Evolutionary conservation across 176 grass and related monocot genomes (phyloP), one percentile per base, ranked within the genome.

Genomic region (Dendrocalamus sinicus): DNA sequence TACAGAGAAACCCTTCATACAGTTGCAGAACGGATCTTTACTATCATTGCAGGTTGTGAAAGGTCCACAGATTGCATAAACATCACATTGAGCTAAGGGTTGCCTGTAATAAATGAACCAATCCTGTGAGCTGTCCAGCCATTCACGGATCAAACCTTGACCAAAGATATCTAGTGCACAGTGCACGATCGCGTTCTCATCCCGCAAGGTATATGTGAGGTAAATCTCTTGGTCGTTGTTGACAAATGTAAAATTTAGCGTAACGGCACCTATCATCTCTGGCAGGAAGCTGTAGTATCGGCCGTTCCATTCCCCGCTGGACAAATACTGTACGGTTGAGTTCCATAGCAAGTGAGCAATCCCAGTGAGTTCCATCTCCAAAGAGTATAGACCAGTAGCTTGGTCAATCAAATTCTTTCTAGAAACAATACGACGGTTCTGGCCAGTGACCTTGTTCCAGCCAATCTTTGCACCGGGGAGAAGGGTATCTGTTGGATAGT

Each of bases 271-370:
- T 64, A 45, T 17, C 81, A 90, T 85, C 64, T 90, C 67, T 1
- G 88, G 85, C 14, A 79, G 16, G 12, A 23, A 62, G 15, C 16
- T 81, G 44, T 91, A 91, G 76, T 83, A 62, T 4, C 61, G 32
- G n/a, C 86, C 92, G 16, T 86, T 91, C 92, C 92, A 93, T 63
- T 63, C 63, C 10, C 92, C 92, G 9, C 32, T 86, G 4, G 22
- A 65, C 77, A 66, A 88, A 22, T 83, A 81, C 13, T 23, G 20
- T 1, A n/a, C 24, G 6, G 91, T 84, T 7, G 81, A 78, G 65
- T 83, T 80, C 23, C 59, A 82, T 3, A 79, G 55, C 32, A 63
- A 51, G 54, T 86, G 78, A 26, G 67, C 51, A 6, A 40, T 24
- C 4, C 64, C 67, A 3, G 41, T 9, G 19, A 55, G 79, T 17